A percentile compares a stretch with the other conserved stretches of the same genome.
Conservation (phyloP, 2,329 filamentous ascomycete genomes). For the Diaporthe citri region DNA sequence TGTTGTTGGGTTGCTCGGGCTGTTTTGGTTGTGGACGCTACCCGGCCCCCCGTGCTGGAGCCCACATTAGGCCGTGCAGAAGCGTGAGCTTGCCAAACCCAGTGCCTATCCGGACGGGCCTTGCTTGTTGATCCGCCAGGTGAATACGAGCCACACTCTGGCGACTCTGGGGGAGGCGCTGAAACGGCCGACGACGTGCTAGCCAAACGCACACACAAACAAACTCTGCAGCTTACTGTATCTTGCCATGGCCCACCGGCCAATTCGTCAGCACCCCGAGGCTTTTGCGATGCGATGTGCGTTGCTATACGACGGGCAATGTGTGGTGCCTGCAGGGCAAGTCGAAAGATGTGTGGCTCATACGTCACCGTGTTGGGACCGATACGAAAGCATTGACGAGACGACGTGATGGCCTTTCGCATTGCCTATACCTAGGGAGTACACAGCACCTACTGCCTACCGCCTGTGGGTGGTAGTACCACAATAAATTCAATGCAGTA, state of each 20-base stretch:
- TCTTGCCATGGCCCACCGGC: constrained; percentile 8
- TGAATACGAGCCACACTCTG: constrained; percentile 38
- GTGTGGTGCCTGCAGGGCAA: not conserved
- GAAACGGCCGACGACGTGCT: constrained; percentile 19
- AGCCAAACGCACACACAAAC: constrained; percentile 11
- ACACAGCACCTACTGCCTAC: not conserved
- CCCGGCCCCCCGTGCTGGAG: constrained; percentile 14
- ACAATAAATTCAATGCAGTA: not conserved
- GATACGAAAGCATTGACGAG: constrained; percentile 17
- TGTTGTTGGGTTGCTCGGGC: constrained; percentile 11
- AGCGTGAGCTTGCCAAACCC: constrained; percentile 26
- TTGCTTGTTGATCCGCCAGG: not conserved
- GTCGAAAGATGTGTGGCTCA: constrained; percentile 2
- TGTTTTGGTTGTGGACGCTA: constrained; percentile 17
- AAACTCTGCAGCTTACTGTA: constrained; percentile 16
- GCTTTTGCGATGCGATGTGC: constrained; percentile 21
- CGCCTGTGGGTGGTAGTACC: not conserved
- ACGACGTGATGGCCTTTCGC: constrained; percentile 3
- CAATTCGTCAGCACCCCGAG: constrained; percentile 22
- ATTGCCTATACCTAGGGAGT: not conserved
- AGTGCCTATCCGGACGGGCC: constrained; percentile 19
- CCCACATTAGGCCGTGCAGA: constrained; percentile 36
- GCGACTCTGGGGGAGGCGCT: constrained; percentile 5
- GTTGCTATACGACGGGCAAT: not conserved
- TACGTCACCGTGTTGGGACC: constrained; percentile 8